Evolutionary conservation across 2,329 filamentous ascomycete species (phyloP).

Genomic region (Fusarium sp.): DNA sequence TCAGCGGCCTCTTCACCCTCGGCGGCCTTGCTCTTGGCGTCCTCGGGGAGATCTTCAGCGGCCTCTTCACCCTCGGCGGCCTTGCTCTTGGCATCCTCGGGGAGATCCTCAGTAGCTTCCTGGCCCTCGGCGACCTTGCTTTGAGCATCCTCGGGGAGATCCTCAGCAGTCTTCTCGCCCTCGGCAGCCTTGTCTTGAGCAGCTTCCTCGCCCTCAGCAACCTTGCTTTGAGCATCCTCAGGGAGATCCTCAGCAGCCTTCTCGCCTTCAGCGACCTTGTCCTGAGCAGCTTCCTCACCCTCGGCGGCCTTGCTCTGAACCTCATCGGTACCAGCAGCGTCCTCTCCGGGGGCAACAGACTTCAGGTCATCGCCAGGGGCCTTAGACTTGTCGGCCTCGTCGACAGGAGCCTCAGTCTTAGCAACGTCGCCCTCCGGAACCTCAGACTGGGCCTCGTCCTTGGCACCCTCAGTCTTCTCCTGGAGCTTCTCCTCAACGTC

Average conservation of each 20-base stretch:
- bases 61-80: not conserved
- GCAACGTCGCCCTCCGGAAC: conserved; percentile 12
- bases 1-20: conserved; percentile 13
- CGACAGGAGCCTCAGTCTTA: conserved; percentile 1
- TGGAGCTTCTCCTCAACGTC: conserved; percentile 26
- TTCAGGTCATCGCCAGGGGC: conserved; percentile 52
- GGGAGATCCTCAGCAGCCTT: conserved; percentile 9
- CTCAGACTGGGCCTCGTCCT: conserved; percentile 43
- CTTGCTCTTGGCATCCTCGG: not conserved
- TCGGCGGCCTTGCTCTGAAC: conserved; percentile 34
- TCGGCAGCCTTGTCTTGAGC: conserved; percentile 14
- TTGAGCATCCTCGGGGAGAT: not conserved
- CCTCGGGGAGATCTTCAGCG: not conserved
- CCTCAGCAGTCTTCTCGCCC: conserved; percentile 9
- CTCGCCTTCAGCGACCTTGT: conserved; percentile 44
- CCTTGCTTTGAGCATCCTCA: conserved; percentile 22
- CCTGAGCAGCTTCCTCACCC: conserved; percentile 13
- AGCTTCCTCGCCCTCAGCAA: conserved; percentile 5
- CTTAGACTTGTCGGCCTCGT: conserved; percentile 35
- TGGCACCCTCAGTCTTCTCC: conserved; percentile 26
- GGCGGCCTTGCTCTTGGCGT: not conserved
- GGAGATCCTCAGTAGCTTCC: not conserved
- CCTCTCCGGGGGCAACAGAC: conserved; percentile 53
- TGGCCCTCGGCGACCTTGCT: conserved; percentile 10
- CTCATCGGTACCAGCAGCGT: conserved; percentile 49